These are phyloP conservation scores for Eimeria nieschulzi DNA, from an alignment of 169 alveolate species.

Conservation along the genomic window DNA sequence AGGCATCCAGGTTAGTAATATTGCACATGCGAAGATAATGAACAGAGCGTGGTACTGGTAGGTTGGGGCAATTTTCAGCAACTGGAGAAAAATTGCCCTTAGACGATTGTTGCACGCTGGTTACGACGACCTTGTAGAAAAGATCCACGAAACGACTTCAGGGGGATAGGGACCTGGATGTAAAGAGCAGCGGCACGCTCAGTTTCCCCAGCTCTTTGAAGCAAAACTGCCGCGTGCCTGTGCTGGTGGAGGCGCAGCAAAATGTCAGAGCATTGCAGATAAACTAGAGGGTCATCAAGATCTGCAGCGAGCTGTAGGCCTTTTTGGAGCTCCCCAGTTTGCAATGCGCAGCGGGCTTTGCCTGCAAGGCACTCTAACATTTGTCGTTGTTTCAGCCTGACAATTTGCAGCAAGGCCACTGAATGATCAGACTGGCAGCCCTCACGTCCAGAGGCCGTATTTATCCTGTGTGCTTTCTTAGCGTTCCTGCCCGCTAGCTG, in stretches of 20 bases:
- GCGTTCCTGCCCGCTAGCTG: too few relatives aligned
- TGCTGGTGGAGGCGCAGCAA: conserved; percentile 27
- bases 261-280: not conserved
- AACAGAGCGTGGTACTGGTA: too few relatives aligned
- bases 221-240: conserved; percentile 9
- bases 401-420: not conserved
- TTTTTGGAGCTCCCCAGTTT: conserved; percentile 26
- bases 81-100: too few relatives aligned
- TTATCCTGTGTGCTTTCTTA: too few relatives aligned
- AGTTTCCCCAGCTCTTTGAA: not conserved
- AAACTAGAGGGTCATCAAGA: conserved; percentile 2
- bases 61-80: too few relatives aligned
- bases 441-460: not conserved
- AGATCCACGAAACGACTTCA: too few relatives aligned
- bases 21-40: too few relatives aligned
- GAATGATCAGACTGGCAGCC: not conserved
- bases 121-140: too few relatives aligned
- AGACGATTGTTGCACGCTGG: too few relatives aligned
- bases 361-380: conserved; percentile 9
- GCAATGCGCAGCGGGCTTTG: conserved; percentile 23
- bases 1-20: not conserved
- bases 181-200: conserved; percentile 5
- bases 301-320: conserved; percentile 28
- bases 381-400: not conserved
- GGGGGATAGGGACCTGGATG: not conserved